Evolutionary conservation across 768 basidiomycete species (phyloP).

Genomic region (Amanita pallidorosea): DNA sequence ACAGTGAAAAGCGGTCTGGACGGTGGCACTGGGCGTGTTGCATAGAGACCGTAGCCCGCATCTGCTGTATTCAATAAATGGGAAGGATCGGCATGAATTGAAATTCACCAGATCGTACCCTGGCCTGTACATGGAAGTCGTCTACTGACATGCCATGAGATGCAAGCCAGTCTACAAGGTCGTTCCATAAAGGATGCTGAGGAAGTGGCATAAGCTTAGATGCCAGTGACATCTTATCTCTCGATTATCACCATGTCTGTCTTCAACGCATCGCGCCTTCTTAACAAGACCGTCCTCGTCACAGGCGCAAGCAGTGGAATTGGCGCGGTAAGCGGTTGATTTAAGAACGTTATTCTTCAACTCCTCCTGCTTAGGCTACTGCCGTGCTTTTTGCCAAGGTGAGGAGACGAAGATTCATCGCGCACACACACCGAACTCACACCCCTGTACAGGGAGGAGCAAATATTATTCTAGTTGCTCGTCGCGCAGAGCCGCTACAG

Average conservation of each 20-base stretch:
- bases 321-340: slow-evolving; percentile 55
- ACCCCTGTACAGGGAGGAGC: slow-evolving; percentile 64
- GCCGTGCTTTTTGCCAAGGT: slow-evolving; percentile 87
- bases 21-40: slow-evolving; percentile 30
- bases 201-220: not conserved
- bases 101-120: slow-evolving; percentile 18
- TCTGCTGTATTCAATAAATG: slow-evolving; percentile 21
- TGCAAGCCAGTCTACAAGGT: slow-evolving; percentile 42
- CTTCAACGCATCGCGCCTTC: slow-evolving; percentile 71
- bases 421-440: not conserved
- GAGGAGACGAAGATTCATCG: not conserved
- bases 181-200: slow-evolving; percentile 30
- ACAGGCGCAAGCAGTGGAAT: slow-evolving; percentile 90
- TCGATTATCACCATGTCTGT: slow-evolving; percentile 45
- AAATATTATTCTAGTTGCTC: slow-evolving; percentile 78
- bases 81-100: not conserved
- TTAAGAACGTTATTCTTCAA: not conserved
- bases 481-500: slow-evolving; percentile 63
- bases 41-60: slow-evolving; percentile 64
- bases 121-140: slow-evolving; percentile 40
- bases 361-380: slow-evolving; percentile 44
- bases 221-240: not conserved
- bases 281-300: slow-evolving; percentile 78
- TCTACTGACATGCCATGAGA: slow-evolving; percentile 35
- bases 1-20: slow-evolving; percentile 54